Conservation (phyloP, 768 basidiomycete species). For the Boletus eberwhitei region DNA sequence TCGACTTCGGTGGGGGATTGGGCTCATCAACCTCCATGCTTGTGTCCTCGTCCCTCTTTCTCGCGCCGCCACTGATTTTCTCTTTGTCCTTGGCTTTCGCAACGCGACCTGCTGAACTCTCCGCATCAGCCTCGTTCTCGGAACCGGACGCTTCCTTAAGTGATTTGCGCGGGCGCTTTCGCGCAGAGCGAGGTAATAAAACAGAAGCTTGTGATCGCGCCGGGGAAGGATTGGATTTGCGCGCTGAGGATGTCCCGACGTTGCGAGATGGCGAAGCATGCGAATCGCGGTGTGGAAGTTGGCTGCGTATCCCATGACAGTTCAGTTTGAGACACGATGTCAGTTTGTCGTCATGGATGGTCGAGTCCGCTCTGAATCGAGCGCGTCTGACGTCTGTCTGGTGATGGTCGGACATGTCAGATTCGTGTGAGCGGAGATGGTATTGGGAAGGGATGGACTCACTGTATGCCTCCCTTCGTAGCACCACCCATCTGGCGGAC, state of each 20-base stretch:
- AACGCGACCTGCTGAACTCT: slow-evolving; percentile 3
- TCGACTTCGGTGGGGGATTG: slow-evolving; percentile 9
- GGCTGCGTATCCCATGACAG: slow-evolving; percentile 45
- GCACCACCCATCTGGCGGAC: slow-evolving; percentile 85
- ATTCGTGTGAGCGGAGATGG: not conserved
- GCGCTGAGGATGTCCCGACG: slow-evolving; percentile 11
- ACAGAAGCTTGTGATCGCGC: slow-evolving; percentile 18
- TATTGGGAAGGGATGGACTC: not conserved
- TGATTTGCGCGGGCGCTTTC: slow-evolving; percentile 26
- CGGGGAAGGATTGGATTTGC: slow-evolving; percentile 25
- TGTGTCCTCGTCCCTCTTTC: not conserved
- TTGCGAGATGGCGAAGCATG: slow-evolving; percentile 3
- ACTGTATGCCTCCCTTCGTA: slow-evolving; percentile 80
- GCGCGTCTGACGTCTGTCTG: slow-evolving; percentile 75
- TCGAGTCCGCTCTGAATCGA: slow-evolving; percentile 75
- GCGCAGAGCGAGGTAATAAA: slow-evolving; percentile 8
- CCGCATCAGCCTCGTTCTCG: slow-evolving; percentile 16
- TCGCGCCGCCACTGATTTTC: not conserved
- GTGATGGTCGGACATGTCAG: not conserved
- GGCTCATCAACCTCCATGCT: slow-evolving; percentile 12
- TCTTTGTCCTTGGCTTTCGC: slow-evolving; percentile 10
- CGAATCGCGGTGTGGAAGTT: slow-evolving; percentile 7
- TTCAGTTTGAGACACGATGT: slow-evolving; percentile 52
- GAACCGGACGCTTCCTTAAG: slow-evolving; percentile 17
- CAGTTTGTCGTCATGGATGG: slow-evolving; percentile 61